Evolutionary conservation across 2,329 filamentous ascomycete species (phyloP).

Genomic region (Claviceps digitariae): DNA sequence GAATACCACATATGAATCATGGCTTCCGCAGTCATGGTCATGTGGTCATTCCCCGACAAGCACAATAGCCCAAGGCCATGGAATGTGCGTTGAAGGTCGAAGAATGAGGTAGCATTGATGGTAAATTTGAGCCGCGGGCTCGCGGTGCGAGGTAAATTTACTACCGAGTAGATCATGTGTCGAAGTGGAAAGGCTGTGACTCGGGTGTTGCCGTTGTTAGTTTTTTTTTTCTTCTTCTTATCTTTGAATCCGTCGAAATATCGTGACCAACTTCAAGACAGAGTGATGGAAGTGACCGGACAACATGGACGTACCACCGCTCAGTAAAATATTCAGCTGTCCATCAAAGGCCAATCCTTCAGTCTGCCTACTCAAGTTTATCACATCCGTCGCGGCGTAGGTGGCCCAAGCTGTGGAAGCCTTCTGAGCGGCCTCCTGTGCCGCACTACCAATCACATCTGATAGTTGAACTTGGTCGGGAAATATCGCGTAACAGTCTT

Average conservation of each 20-base stretch:
- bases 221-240: background rate
- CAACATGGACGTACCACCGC: slow-evolving; percentile 9
- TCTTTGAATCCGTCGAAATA: too few species aligned
- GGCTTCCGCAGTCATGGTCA: slow-evolving; percentile 11
- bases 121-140: slow-evolving; percentile 6
- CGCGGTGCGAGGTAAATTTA: slow-evolving; percentile 10
- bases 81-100: background rate
- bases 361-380: slow-evolving; percentile 13
- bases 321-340: slow-evolving; percentile 10
- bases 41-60: slow-evolving; percentile 1
- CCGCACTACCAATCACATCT: background rate
- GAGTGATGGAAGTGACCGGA: too few species aligned
- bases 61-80: background rate
- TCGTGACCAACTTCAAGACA: too few species aligned
- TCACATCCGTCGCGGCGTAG: slow-evolving; percentile 13
- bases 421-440: background rate
- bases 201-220: background rate
- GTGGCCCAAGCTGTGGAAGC: slow-evolving; percentile 7
- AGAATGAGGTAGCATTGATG: slow-evolving; percentile 6
- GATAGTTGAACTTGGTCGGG: background rate
- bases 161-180: slow-evolving; percentile 14
- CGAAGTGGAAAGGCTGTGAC: slow-evolving; percentile 11
- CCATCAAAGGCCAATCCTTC: slow-evolving; percentile 13
- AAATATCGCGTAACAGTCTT: background rate
- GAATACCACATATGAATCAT: slow-evolving; percentile 16